Percentiles rank a stretch among this genome's conserved stretches.
phyloP scores from a whole-genome alignment of 2,329 filamentous ascomycete genomes.

The Cladorrhinum sp. region DNA sequence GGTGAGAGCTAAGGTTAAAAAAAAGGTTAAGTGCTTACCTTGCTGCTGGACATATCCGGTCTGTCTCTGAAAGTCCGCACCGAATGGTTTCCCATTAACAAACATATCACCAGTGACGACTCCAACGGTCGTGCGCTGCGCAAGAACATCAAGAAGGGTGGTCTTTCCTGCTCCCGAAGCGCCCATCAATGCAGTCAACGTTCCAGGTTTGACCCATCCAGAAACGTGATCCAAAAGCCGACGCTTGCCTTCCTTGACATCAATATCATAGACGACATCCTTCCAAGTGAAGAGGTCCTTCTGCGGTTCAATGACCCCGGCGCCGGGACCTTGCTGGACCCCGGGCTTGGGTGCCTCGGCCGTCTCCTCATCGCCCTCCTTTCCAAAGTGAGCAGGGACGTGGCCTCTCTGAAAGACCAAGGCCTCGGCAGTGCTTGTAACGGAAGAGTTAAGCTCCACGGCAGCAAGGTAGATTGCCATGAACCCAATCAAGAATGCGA shows the following conservation, averaged over 20 bases:
- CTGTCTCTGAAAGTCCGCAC: slow-evolving; percentile 59
- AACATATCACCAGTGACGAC: slow-evolving; percentile 65
- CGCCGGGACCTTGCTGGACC: slow-evolving; percentile 19
- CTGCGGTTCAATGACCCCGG: slow-evolving; percentile 39
- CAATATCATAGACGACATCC: slow-evolving; percentile 66
- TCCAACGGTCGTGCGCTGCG: slow-evolving; percentile 57
- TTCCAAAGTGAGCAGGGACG: slow-evolving; percentile 41
- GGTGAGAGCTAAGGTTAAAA: not conserved
- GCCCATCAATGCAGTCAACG: slow-evolving; percentile 74
- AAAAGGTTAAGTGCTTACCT: slow-evolving; percentile 33
- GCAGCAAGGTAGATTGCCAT: slow-evolving; percentile 60
- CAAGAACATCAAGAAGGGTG: slow-evolving; percentile 55
- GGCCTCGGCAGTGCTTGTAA: slow-evolving; percentile 62
- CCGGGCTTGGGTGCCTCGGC: slow-evolving; percentile 18
- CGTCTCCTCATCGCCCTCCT: slow-evolving; percentile 27
- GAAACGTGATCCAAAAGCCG: slow-evolving; percentile 74
- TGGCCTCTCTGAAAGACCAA: slow-evolving; percentile 63
- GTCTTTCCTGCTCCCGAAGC: slow-evolving; percentile 63
- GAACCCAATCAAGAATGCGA: slow-evolving; percentile 63
- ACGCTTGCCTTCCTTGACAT: slow-evolving; percentile 71
- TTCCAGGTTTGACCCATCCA: slow-evolving; percentile 88
- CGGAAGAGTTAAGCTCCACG: slow-evolving; percentile 62
- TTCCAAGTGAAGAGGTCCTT: slow-evolving; percentile 73
- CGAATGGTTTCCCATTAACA: slow-evolving; percentile 56
- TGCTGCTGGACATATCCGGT: slow-evolving; percentile 68